Conservation (phyloP, 441 rosid genomes). For the Adansonia rubrostipa region DNA sequence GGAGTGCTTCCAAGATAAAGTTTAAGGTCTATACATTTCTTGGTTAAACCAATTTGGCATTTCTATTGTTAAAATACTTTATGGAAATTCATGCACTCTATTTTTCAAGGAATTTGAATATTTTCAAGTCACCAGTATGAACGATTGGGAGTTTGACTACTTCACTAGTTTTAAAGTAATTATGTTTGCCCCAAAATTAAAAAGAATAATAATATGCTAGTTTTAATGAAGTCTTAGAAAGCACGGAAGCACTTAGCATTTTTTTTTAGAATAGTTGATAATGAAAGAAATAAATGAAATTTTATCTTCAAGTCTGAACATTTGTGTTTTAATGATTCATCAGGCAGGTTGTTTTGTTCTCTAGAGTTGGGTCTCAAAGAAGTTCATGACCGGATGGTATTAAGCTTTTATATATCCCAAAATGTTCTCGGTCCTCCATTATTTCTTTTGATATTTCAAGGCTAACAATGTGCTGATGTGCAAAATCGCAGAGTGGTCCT, state of each 20-base stretch:
- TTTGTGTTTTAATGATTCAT: conserved; percentile 29
- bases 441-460: conserved; percentile 24
- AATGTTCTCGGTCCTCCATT: background rate
- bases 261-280: background rate
- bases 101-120: conserved; percentile 4
- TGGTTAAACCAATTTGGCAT: background rate
- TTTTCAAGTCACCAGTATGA: background rate
- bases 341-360: conserved; percentile 92
- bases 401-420: conserved; percentile 19
- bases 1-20: background rate
- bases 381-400: conserved; percentile 99
- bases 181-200: background rate
- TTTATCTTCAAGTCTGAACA: conserved; percentile 22
- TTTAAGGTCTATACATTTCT: background rate
- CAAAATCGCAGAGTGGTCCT: conserved; percentile 79
- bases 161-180: conserved; percentile 1
- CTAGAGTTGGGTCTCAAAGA: conserved; percentile 94
- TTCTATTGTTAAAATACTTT: background rate
- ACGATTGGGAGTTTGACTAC: background rate
- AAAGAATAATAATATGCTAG: background rate
- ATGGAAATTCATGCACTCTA: conserved; percentile 5
- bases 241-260: background rate
- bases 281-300: background rate
- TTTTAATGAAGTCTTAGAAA: background rate
- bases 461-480: conserved; percentile 33